A percentile compares a stretch with the other conserved stretches of the same genome.
Evolutionary conservation across 495 filamentous ascomycete genomes (phyloP).

Genomic region (Hyaloscypha finlandica): DNA sequence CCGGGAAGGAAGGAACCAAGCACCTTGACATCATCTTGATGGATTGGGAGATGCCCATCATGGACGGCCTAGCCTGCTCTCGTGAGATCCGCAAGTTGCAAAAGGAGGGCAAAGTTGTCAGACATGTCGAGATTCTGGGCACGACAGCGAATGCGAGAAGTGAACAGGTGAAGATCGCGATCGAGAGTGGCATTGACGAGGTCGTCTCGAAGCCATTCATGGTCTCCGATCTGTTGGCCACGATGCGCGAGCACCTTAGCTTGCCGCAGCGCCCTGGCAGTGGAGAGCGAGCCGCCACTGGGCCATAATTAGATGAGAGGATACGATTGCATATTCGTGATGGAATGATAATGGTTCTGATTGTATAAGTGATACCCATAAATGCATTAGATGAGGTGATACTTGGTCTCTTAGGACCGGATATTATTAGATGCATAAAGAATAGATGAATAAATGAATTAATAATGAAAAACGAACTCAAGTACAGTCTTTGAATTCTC

Average conservation of each 20-base stretch:
- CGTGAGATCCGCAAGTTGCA: slow-evolving; percentile 68
- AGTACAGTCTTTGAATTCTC: no score
- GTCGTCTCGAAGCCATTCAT: slow-evolving; percentile 82
- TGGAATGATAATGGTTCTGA: no score
- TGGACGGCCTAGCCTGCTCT: slow-evolving; percentile 78
- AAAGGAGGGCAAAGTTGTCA: slow-evolving; percentile 46
- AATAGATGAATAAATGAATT: no score
- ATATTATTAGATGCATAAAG: no score
- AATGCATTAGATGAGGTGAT: no score
- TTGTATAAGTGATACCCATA: no score
- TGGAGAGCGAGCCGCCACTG: background rate
- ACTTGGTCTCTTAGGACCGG: no score
- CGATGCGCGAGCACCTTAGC: slow-evolving; percentile 17
- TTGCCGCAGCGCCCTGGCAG: background rate
- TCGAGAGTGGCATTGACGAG: slow-evolving; percentile 71
- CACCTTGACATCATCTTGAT: slow-evolving; percentile 71
- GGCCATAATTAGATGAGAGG: background rate
- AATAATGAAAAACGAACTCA: no score
- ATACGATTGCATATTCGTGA: no score
- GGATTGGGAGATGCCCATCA: slow-evolving; percentile 88
- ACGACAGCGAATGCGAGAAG: slow-evolving; percentile 73
- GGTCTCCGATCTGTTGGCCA: slow-evolving; percentile 16
- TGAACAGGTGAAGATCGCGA: slow-evolving; percentile 65
- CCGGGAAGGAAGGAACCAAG: background rate
- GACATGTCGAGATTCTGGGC: slow-evolving; percentile 70